Conservation (phyloP, 2,329 filamentous ascomycete genomes). For the Balansia obtecta region DNA sequence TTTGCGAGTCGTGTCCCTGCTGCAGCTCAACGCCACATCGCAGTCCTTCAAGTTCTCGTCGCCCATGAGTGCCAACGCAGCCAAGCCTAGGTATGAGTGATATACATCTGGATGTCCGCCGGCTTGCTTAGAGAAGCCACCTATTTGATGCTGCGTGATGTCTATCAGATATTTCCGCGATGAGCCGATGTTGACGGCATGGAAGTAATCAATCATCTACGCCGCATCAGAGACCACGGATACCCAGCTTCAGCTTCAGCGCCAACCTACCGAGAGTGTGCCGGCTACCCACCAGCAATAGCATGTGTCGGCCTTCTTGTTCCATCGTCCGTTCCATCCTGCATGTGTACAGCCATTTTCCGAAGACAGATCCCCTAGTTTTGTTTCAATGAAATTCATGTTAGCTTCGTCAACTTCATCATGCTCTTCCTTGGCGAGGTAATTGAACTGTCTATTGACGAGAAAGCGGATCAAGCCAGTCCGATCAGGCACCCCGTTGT, state of each 20-base stretch:
- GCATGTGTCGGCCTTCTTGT: conserved; percentile 89
- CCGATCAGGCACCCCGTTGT: conserved; percentile 22
- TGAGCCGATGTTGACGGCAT: conserved; percentile 44
- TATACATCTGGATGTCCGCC: conserved; percentile 65
- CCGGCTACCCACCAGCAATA: conserved; percentile 88
- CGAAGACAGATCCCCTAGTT: conserved; percentile 23
- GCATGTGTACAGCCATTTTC: conserved; percentile 33
- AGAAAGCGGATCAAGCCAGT: conserved; percentile 39
- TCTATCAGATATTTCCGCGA: conserved; percentile 71
- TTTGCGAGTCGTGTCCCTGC: conserved; percentile 40
- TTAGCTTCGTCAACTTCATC: conserved; percentile 31
- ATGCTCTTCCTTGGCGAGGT: conserved; percentile 35
- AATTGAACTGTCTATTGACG: conserved; percentile 50
- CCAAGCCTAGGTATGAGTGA: conserved; percentile 80
- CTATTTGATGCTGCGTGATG: conserved; percentile 76
- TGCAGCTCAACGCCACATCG: conserved; percentile 67
- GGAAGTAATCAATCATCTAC: conserved; percentile 45
- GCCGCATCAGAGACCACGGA: background rate
- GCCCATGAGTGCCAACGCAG: conserved; percentile 61
- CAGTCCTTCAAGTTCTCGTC: conserved; percentile 58
- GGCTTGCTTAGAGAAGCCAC: conserved; percentile 65
- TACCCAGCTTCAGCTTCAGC: background rate
- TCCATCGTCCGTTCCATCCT: conserved; percentile 81
- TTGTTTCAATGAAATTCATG: conserved; percentile 23
- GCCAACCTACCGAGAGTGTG: conserved; percentile 33